A percentile compares a stretch with the other conserved stretches of the same genome.
Conservation (phyloP, 768 basidiomycete genomes). For the Lactarius sp. region DNA sequence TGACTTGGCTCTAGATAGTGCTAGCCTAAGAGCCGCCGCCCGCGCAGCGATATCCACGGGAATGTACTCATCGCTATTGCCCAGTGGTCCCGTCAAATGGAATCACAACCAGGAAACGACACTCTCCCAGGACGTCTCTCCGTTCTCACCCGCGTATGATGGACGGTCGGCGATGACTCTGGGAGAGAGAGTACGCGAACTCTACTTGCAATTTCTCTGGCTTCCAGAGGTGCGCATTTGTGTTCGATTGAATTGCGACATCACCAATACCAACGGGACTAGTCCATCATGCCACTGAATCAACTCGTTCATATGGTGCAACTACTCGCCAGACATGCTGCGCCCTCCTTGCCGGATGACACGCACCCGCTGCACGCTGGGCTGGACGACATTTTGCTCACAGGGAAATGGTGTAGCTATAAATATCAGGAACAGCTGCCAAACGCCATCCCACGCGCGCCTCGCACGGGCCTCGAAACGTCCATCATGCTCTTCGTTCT, state of each 20-base stretch:
- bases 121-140: constrained; percentile 13
- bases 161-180: constrained; percentile 14
- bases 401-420: constrained; percentile 74
- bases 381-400: constrained; percentile 60
- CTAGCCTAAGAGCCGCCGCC: neutral
- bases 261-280: neutral
- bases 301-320: constrained; percentile 52
- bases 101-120: constrained; percentile 23
- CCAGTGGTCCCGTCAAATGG: constrained; percentile 22
- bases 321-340: constrained; percentile 43
- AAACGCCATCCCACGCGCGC: constrained; percentile 10
- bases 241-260: neutral
- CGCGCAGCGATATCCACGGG: neutral
- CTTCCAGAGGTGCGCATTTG: constrained; percentile 20
- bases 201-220: constrained; percentile 24
- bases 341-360: constrained; percentile 30
- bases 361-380: constrained; percentile 53
- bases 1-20: no score
- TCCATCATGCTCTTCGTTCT: constrained; percentile 25
- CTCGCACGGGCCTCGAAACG: constrained; percentile 31
- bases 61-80: constrained; percentile 17
- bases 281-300: constrained; percentile 70
- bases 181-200: constrained; percentile 17
- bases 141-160: constrained; percentile 21
- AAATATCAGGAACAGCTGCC: constrained; percentile 50